A percentile compares a stretch with the other conserved stretches of the same genome.
Conservation (phyloP, 208 protist genomes). For the Zelonia costaricensis region DNA sequence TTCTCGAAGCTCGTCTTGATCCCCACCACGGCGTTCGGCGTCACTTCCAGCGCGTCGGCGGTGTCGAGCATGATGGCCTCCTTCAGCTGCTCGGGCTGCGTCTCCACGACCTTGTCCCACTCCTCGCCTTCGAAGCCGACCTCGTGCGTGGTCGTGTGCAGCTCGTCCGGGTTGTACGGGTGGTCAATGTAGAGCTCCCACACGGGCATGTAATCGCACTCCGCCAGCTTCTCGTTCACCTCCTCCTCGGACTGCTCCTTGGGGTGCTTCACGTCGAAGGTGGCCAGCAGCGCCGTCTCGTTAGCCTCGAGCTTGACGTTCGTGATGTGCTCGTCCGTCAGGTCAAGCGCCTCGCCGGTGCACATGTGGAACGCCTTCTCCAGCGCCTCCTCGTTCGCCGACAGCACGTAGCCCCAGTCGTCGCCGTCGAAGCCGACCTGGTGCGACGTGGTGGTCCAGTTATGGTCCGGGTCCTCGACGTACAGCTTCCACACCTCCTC, state of each 20-base stretch:
- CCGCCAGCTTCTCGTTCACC: slow-evolving; percentile 39
- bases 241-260: slow-evolving; percentile 32
- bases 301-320: slow-evolving; percentile 35
- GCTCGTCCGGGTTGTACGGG: slow-evolving; percentile 31
- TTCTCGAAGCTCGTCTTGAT: slow-evolving; percentile 28
- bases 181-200: slow-evolving; percentile 55
- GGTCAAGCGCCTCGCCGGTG: slow-evolving; percentile 27
- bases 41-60: slow-evolving; percentile 35
- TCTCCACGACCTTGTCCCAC: slow-evolving; percentile 54
- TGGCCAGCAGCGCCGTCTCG: slow-evolving; percentile 21
- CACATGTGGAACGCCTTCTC: slow-evolving; percentile 30
- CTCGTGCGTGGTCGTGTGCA: slow-evolving; percentile 32
- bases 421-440: slow-evolving; percentile 75
- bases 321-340: slow-evolving; percentile 37
- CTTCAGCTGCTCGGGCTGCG: slow-evolving; percentile 33
- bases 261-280: slow-evolving; percentile 51
- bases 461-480: slow-evolving; percentile 25
- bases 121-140: slow-evolving; percentile 60
- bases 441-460: slow-evolving; percentile 37
- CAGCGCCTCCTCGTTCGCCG: slow-evolving; percentile 26
- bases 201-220: slow-evolving; percentile 43
- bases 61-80: slow-evolving; percentile 50
- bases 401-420: slow-evolving; percentile 57
- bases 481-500: slow-evolving; percentile 47
- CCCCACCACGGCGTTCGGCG: slow-evolving; percentile 31